A percentile compares a stretch with the other conserved stretches of the same genome.
Evolutionary conservation across 495 filamentous ascomycete species (phyloP).

Genomic region (Letharia columbiana): DNA sequence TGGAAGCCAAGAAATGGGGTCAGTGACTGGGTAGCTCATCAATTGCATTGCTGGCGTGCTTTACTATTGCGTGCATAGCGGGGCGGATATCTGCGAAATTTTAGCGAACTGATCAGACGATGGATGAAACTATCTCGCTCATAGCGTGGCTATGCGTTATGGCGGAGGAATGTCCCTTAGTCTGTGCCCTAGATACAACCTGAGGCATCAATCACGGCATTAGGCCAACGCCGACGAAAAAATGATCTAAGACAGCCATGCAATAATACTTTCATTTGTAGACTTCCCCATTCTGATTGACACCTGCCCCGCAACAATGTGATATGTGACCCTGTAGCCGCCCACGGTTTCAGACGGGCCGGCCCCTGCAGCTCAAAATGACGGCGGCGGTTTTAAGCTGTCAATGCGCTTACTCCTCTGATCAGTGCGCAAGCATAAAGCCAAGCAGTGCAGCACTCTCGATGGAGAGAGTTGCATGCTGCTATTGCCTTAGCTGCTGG

Average conservation of each 20-base stretch:
- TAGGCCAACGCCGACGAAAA: constrained; percentile 9
- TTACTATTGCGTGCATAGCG: not conserved
- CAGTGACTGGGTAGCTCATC: not conserved
- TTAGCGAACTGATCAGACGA: not conserved
- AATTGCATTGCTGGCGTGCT: not conserved
- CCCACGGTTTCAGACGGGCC: constrained; percentile 12
- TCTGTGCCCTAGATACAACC: not conserved
- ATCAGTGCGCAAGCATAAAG: not conserved
- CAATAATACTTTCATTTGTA: not conserved
- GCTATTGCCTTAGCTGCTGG: not conserved
- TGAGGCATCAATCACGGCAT: constrained; percentile 16
- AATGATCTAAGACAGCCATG: not conserved
- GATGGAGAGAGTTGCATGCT: not conserved
- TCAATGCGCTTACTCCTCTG: not conserved
- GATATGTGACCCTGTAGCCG: not conserved
- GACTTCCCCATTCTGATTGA: not conserved
- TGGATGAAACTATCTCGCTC: not conserved
- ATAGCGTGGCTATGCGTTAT: not conserved
- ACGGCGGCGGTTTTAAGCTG: not conserved
- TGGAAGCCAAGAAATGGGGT: constrained; percentile 61
- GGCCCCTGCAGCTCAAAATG: constrained; percentile 4
- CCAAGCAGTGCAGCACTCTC: not conserved
- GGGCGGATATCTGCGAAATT: not conserved
- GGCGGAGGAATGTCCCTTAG: not conserved
- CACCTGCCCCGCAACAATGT: not conserved